Percentiles rank a stretch among this genome's conserved stretches.
These are phyloP conservation scores for Blastobotrys chiropterorum DNA, from an alignment of 805 yeast genomes.

Conservation along the genomic window DNA sequence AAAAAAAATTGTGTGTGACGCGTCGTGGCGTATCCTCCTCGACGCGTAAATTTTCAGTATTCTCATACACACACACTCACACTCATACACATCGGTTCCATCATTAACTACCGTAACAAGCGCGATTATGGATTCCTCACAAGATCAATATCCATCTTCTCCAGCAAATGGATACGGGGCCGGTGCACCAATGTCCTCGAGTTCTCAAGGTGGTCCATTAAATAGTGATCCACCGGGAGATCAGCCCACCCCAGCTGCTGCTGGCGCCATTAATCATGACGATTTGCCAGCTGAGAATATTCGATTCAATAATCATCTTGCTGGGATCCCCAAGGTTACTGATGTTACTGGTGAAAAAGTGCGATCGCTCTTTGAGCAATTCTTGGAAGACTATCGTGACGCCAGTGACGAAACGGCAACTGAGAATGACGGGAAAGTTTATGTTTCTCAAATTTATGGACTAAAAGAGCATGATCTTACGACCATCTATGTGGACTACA, in stretches of 20 bases:
- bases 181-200: neutral
- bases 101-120: neutral
- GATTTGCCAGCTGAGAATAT: neutral
- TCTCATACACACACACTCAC: neutral
- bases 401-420: slow-evolving; percentile 31
- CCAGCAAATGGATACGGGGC: neutral
- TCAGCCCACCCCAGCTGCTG: neutral
- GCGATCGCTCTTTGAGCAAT: slow-evolving; percentile 81
- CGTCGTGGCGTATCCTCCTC: no score
- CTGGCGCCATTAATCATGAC: neutral
- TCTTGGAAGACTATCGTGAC: slow-evolving; percentile 60
- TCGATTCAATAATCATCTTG: neutral
- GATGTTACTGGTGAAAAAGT: slow-evolving; percentile 94
- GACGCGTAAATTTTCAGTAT: neutral
- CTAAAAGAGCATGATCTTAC: slow-evolving; percentile 70
- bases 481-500: slow-evolving; percentile 80
- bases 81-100: neutral
- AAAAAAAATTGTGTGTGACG: no score
- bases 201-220: neutral
- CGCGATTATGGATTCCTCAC: neutral
- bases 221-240: neutral
- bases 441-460: slow-evolving; percentile 72
- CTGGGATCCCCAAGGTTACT: slow-evolving; percentile 75
- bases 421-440: slow-evolving; percentile 47
- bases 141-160: neutral